These are phyloP conservation scores for Castanea crenata DNA, from an alignment of 306 rosid species.

Conservation along the genomic window DNA sequence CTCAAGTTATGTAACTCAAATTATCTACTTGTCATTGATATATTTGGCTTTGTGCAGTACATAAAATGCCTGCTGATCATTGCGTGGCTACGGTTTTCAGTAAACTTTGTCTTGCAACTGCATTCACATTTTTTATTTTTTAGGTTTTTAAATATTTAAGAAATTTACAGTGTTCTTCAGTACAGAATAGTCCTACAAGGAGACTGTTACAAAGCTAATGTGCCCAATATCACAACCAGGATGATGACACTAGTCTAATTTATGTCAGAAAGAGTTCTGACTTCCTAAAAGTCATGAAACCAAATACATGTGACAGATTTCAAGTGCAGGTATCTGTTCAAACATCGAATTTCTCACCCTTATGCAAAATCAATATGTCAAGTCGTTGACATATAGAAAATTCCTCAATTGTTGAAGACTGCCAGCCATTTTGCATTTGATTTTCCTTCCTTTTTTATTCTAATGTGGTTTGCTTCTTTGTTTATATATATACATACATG, in stretches of 20 bases:
- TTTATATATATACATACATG: too few relatives aligned
- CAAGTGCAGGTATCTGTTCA: too few relatives aligned
- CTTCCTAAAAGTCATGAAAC: too few relatives aligned
- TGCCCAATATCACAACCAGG: neutral
- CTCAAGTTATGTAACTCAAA: neutral
- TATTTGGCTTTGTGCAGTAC: neutral
- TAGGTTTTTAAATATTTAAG: neutral
- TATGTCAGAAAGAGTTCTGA: neutral
- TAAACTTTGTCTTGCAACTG: neutral
- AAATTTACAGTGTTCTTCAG: neutral
- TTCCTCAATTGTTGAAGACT: neutral
- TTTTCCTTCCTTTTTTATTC: too few relatives aligned
- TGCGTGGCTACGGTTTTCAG: neutral
- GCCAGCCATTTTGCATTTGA: neutral
- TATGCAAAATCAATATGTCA: neutral
- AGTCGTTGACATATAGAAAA: neutral
- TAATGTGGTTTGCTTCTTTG: too few relatives aligned
- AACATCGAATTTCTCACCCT: too few relatives aligned
- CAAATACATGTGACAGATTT: too few relatives aligned
- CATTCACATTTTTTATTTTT: too few relatives aligned
- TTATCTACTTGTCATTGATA: neutral
- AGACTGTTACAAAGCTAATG: neutral
- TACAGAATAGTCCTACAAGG: neutral
- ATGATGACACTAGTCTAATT: neutral
- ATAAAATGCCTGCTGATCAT: neutral